Evolutionary conservation across 345 rosid species (phyloP).

Genomic region (Odontarrhena argentea): DNA sequence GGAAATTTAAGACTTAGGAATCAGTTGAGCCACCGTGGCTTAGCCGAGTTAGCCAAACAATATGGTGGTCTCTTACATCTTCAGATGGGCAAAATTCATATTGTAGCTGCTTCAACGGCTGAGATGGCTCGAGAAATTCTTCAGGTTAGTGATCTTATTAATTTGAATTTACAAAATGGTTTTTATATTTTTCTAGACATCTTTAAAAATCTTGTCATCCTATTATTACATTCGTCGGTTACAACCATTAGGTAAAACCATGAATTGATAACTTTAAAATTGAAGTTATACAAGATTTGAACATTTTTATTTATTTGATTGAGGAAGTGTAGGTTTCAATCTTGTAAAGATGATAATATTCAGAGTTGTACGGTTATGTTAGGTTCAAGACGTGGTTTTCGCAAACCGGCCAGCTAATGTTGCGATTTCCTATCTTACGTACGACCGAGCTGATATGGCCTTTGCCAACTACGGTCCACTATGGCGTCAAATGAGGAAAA

Average conservation of each 20-base stretch:
- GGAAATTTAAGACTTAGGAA: constrained; percentile 72
- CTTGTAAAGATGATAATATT: no score
- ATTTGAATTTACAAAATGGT: neutral
- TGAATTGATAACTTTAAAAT: neutral
- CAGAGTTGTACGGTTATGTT: neutral
- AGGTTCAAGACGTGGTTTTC: constrained; percentile 61
- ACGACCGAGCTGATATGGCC: constrained; percentile 88
- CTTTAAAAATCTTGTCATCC: neutral
- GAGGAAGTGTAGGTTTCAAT: neutral
- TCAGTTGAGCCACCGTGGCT: constrained; percentile 76
- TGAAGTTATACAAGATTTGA: neutral
- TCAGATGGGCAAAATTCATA: constrained; percentile 31
- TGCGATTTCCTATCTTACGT: constrained; percentile 71
- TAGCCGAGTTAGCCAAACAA: constrained; percentile 53
- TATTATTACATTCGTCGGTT: neutral
- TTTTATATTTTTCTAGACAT: neutral
- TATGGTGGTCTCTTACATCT: constrained; percentile 68
- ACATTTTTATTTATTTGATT: neutral
- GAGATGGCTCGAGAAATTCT: constrained; percentile 72
- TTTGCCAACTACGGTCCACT: constrained; percentile 92
- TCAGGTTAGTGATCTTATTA: constrained; percentile 39
- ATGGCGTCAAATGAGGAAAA: constrained; percentile 91
- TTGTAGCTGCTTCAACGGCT: constrained; percentile 59
- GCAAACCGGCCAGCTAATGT: constrained; percentile 74
- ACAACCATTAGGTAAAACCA: neutral